Evolutionary conservation across 495 filamentous ascomycete species (phyloP).

Genomic region (Podospora comata): DNA sequence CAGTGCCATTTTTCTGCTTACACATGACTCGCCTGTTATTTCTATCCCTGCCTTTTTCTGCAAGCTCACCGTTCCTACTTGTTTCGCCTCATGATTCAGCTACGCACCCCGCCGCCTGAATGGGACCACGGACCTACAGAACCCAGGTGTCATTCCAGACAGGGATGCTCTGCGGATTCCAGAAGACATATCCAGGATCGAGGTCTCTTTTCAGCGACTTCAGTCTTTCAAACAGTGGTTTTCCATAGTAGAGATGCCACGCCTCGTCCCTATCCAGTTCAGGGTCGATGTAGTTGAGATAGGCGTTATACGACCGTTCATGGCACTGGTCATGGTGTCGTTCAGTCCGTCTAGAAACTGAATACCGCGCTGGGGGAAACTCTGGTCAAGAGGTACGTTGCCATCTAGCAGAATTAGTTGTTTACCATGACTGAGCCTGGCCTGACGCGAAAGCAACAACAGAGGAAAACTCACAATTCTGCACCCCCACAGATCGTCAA

Average conservation of each 20-base stretch:
- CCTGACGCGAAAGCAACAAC: not conserved
- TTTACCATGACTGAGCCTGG: too few species aligned
- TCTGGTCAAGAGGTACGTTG: not conserved
- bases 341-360: slow-evolving; percentile 18
- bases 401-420: slow-evolving; percentile 3
- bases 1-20: not conserved
- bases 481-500: slow-evolving; percentile 21
- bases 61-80: not conserved
- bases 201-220: slow-evolving; percentile 11
- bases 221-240: slow-evolving; percentile 12
- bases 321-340: slow-evolving; percentile 7
- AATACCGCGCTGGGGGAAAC: slow-evolving; percentile 14
- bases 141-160: not conserved
- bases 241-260: slow-evolving; percentile 19
- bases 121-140: not conserved
- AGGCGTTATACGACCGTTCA: slow-evolving; percentile 12
- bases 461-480: slow-evolving; percentile 13
- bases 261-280: slow-evolving; percentile 13
- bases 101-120: not conserved
- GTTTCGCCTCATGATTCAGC: not conserved
- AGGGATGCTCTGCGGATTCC: slow-evolving; percentile 20
- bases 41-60: not conserved
- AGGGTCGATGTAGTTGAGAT: slow-evolving; percentile 21
- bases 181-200: slow-evolving; percentile 20
- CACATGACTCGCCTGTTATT: too few species aligned